Evolutionary conservation across 306 rosid genomes (phyloP).

Genomic region (Crotalaria pallida): DNA sequence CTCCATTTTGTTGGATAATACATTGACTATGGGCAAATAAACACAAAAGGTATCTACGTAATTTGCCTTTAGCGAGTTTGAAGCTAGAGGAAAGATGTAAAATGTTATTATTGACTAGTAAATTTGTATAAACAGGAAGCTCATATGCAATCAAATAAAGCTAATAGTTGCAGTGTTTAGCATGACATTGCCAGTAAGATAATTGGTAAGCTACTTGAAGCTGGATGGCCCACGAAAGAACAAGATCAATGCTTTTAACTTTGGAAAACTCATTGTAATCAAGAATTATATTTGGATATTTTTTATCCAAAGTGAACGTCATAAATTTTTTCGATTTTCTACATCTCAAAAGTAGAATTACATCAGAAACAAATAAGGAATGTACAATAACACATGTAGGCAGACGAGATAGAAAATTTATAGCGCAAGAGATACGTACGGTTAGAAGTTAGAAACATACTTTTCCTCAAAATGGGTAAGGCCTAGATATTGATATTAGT

Average conservation of each 20-base stretch:
- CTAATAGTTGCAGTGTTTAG: not conserved
- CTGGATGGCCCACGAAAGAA: not conserved
- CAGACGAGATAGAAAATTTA: not conserved
- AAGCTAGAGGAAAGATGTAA: not conserved
- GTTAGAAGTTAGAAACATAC: not conserved
- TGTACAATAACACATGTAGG: not conserved
- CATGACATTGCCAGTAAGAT: not conserved
- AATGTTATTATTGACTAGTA: not conserved
- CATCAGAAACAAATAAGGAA: not conserved
- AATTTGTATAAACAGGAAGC: not conserved
- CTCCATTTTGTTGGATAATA: not conserved
- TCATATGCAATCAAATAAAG: not conserved
- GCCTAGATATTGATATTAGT: not conserved
- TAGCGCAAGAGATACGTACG: not conserved
- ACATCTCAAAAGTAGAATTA: conserved; percentile 8
- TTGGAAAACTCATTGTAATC: not conserved
- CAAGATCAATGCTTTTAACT: not conserved
- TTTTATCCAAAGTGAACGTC: not conserved
- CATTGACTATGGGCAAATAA: not conserved
- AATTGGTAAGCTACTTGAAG: not conserved
- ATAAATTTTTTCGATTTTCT: not conserved
- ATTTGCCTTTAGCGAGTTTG: not conserved
- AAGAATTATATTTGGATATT: not conserved
- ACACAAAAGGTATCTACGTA: not conserved
- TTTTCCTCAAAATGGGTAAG: not conserved